These are phyloP conservation scores for Tulasnella sp. DNA, from an alignment of 768 basidiomycete species.

Conservation along the genomic window DNA sequence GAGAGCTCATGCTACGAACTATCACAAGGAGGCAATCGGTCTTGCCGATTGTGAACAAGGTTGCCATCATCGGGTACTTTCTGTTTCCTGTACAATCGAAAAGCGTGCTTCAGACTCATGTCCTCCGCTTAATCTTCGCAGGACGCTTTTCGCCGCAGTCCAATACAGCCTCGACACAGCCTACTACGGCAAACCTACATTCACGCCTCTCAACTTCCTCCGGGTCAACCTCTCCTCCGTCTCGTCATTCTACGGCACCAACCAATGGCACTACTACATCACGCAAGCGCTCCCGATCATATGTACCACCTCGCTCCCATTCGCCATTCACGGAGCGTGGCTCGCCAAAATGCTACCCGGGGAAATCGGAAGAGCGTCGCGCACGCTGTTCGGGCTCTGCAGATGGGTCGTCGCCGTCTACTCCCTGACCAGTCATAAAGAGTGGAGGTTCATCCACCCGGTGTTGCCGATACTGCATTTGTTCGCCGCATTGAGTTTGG, in stretches of 20 bases:
- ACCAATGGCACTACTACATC: conserved; percentile 81
- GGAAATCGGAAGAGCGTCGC: conserved; percentile 17
- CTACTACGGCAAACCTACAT: conserved; percentile 53
- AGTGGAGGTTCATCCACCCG: conserved; percentile 95
- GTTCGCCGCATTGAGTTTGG: conserved; percentile 46
- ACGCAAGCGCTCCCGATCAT: conserved; percentile 78
- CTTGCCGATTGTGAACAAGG: background rate
- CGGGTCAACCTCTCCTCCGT: conserved; percentile 71
- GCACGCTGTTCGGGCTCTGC: background rate
- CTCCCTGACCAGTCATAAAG: conserved; percentile 84
- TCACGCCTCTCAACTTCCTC: conserved; percentile 77
- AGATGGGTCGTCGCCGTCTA: conserved; percentile 55
- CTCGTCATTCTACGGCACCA: conserved; percentile 86
- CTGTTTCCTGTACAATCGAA: background rate
- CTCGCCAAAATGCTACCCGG: background rate
- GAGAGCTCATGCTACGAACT: conserved; percentile 32
- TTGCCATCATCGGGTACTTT: background rate
- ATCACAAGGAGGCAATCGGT: background rate
- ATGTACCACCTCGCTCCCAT: conserved; percentile 61
- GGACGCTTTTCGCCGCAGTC: background rate
- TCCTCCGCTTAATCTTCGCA: background rate
- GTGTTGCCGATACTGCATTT: conserved; percentile 74
- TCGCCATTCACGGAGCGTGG: conserved; percentile 51
- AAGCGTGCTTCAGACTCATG: background rate
- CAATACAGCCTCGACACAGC: conserved; percentile 47